Evolutionary conservation across 306 rosid species (phyloP).

Genomic region (Macrotyloma uniflorum): DNA sequence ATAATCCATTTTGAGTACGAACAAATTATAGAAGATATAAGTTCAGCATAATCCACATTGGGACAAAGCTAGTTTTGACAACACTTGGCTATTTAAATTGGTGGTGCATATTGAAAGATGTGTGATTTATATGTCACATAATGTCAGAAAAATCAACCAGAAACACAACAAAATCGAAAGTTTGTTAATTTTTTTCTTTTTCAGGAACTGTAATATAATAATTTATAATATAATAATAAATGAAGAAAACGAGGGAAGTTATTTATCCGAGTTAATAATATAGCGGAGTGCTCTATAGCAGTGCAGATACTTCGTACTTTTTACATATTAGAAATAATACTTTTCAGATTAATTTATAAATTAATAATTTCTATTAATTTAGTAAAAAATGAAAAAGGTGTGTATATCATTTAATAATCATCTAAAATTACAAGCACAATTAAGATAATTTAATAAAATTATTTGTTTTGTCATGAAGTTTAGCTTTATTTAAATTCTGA

Average conservation of each 20-base stretch:
- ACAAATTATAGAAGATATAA: conserved; percentile 14
- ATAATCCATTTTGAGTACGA: conserved; percentile 14
- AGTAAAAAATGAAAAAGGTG: not conserved
- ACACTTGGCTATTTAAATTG: conserved; percentile 8
- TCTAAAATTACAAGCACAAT: not conserved
- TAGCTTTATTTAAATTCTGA: not conserved
- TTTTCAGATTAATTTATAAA: not conserved
- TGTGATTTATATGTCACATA: not conserved
- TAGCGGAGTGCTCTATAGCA: not conserved
- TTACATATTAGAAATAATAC: too few species aligned
- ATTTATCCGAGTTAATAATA: not conserved
- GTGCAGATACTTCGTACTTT: not conserved
- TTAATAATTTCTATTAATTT: not conserved
- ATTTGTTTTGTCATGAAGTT: not conserved
- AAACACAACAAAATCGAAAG: conserved; percentile 6
- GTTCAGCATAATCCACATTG: conserved; percentile 30
- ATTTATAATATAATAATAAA: not conserved
- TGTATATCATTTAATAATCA: not conserved
- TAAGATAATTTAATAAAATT: not conserved
- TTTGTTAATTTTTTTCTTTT: not conserved
- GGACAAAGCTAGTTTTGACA: conserved; percentile 27
- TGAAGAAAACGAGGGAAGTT: conserved; percentile 34
- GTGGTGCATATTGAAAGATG: conserved; percentile 48
- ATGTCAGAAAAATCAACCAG: conserved; percentile 15
- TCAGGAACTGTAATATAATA: not conserved